Evolutionary conservation across 2,329 filamentous ascomycete species (phyloP).

Genomic region (Westerdykella sp.): DNA sequence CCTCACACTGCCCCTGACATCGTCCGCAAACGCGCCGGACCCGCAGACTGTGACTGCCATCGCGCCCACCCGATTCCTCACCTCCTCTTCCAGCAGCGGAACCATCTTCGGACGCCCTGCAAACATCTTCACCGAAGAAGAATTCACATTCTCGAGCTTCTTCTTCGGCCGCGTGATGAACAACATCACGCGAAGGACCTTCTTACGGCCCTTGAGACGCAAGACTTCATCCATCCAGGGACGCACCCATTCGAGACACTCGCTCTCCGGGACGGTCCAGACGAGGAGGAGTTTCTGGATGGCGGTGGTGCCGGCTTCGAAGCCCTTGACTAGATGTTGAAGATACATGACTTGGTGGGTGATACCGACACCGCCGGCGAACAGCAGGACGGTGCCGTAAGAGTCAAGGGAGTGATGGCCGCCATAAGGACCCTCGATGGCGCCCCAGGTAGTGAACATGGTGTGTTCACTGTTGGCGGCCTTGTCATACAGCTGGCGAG

Average conservation of each 20-base stretch:
- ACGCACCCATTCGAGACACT: slow-evolving; percentile 58
- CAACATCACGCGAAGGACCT: slow-evolving; percentile 55
- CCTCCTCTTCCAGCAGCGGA: slow-evolving; percentile 52
- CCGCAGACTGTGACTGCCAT: slow-evolving; percentile 59
- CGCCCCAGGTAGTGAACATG: slow-evolving; percentile 57
- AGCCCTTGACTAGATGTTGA: slow-evolving; percentile 64
- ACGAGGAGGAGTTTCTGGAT: slow-evolving; percentile 67
- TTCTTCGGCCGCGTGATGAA: slow-evolving; percentile 57
- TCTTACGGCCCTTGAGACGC: slow-evolving; percentile 51
- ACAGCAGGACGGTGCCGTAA: slow-evolving; percentile 72
- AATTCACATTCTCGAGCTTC: slow-evolving; percentile 51
- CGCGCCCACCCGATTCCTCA: slow-evolving; percentile 51
- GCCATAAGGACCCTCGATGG: slow-evolving; percentile 71
- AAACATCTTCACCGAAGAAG: slow-evolving; percentile 56
- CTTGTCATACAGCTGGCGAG: slow-evolving; percentile 61
- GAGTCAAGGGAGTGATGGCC: slow-evolving; percentile 64
- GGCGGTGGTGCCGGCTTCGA: slow-evolving; percentile 61
- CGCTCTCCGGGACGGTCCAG: slow-evolving; percentile 71
- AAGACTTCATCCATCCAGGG: slow-evolving; percentile 62
- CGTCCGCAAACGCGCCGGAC: slow-evolving; percentile 57
- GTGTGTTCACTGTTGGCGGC: slow-evolving; percentile 56
- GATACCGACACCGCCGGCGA: slow-evolving; percentile 75
- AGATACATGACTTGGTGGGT: slow-evolving; percentile 74
- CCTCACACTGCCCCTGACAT: slow-evolving; percentile 51
- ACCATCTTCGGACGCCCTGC: slow-evolving; percentile 52